Percentiles rank a stretch among this genome's conserved stretches.
phyloP scores from a whole-genome alignment of 495 filamentous ascomycete species.

The Penicillium maclennaniae region DNA sequence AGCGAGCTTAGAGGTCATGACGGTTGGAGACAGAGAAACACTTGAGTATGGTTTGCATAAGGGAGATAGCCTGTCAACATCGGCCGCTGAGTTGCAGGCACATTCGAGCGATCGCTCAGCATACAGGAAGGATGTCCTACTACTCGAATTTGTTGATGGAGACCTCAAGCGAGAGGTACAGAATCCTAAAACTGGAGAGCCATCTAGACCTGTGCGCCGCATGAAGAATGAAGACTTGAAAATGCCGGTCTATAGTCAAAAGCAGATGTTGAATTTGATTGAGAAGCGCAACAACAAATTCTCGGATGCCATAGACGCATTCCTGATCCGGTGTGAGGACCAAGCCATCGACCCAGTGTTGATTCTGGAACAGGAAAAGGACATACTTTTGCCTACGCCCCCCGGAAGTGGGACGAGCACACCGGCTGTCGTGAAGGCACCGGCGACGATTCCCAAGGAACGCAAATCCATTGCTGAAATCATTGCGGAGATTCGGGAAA shows the following conservation, averaged over 20 bases:
- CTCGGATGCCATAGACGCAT: slow-evolving; percentile 67
- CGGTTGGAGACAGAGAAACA: slow-evolving; percentile 54
- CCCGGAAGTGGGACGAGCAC: slow-evolving; percentile 48
- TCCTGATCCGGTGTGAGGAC: slow-evolving; percentile 68
- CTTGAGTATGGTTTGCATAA: slow-evolving; percentile 19
- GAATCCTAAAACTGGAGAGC: slow-evolving; percentile 66
- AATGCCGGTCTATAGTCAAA: slow-evolving; percentile 91
- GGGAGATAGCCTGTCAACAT: slow-evolving; percentile 23
- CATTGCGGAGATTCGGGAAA: slow-evolving; percentile 72
- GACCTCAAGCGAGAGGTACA: slow-evolving; percentile 80
- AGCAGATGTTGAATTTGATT: slow-evolving; percentile 85
- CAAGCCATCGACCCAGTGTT: slow-evolving; percentile 65
- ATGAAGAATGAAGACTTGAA: slow-evolving; percentile 76
- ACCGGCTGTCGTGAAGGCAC: slow-evolving; percentile 42
- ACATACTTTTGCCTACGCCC: slow-evolving; percentile 44
- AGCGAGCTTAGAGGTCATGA: slow-evolving; percentile 71
- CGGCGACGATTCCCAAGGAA: slow-evolving; percentile 73
- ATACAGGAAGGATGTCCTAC: slow-evolving; percentile 58
- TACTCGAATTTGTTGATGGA: slow-evolving; percentile 91
- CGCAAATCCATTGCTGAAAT: slow-evolving; percentile 82
- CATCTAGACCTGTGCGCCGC: slow-evolving; percentile 57
- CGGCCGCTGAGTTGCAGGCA: slow-evolving; percentile 24
- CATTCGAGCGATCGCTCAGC: slow-evolving; percentile 31
- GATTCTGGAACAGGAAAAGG: slow-evolving; percentile 49
- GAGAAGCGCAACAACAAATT: slow-evolving; percentile 92